These are phyloP conservation scores for Medicago ruthenica DNA, from an alignment of 306 rosid genomes.

Conservation along the genomic window DNA sequence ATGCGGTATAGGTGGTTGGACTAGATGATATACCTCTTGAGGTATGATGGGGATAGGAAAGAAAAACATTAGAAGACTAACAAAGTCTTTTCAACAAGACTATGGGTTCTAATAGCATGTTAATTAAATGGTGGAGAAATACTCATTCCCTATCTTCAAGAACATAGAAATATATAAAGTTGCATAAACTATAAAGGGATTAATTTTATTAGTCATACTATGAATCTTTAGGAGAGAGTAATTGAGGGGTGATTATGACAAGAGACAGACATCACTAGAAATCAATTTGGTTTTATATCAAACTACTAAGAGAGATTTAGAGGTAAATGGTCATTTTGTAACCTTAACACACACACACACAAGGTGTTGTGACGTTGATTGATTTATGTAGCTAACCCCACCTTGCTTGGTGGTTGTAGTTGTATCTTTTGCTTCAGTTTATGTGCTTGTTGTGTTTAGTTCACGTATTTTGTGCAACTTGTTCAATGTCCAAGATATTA, in stretches of 20 bases:
- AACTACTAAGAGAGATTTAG: neutral
- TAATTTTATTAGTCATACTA: neutral
- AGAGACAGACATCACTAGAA: neutral
- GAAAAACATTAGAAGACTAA: neutral
- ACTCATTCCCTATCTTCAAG: neutral
- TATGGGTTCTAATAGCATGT: neutral
- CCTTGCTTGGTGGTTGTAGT: neutral
- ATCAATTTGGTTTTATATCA: conserved; percentile 4
- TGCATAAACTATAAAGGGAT: neutral
- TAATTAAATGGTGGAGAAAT: neutral
- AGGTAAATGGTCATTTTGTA: neutral
- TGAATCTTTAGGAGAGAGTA: neutral
- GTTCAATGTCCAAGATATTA: neutral
- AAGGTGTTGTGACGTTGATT: neutral
- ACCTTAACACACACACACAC: neutral
- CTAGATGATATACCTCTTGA: neutral
- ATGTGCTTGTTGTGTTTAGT: conserved; percentile 12
- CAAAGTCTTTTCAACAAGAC: neutral
- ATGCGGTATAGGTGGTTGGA: neutral
- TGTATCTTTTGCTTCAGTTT: conserved; percentile 15
- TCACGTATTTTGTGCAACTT: conserved; percentile 13
- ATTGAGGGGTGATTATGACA: neutral
- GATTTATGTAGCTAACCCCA: neutral
- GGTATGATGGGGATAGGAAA: neutral
- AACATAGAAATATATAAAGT: neutral